Conservation (phyloP, 148 eudicot genomes). For the Rhododendron ferrugineum region DNA sequence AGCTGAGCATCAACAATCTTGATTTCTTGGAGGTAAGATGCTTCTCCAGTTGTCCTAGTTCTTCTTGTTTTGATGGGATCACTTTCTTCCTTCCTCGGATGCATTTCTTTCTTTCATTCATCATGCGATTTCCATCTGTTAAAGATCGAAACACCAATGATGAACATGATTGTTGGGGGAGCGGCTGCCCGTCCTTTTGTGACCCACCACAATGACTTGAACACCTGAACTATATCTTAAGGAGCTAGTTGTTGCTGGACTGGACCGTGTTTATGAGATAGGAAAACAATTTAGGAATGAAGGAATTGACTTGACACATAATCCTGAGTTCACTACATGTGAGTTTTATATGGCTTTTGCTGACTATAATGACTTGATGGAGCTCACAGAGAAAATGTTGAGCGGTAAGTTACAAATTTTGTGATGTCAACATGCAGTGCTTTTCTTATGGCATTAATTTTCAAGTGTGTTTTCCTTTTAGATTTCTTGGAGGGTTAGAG, state of each 20-base stretch:
- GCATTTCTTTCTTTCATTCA: not conserved
- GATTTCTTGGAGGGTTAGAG: constrained; percentile 42
- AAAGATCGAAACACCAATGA: constrained; percentile 96
- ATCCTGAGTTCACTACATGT: constrained; percentile 96
- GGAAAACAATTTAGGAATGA: constrained; percentile 96
- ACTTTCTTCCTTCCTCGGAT: not conserved
- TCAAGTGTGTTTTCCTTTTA: not conserved
- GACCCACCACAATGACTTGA: constrained; percentile 90
- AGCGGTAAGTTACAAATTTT: constrained; percentile 51
- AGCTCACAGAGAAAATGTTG: constrained; percentile 74
- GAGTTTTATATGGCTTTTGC: constrained; percentile 99
- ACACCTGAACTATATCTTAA: constrained; percentile 90
- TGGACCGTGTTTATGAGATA: constrained; percentile 91
- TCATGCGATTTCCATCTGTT: not conserved
- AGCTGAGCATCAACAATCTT: constrained; percentile 60
- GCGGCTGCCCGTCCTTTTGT: constrained; percentile 98
- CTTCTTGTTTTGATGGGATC: not conserved
- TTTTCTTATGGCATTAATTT: not conserved
- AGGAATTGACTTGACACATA: constrained; percentile 94
- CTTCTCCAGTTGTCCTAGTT: not conserved
- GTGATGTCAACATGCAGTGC: not conserved
- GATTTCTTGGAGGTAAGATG: constrained; percentile 71
- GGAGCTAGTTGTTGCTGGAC: constrained; percentile 91
- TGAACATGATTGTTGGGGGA: constrained; percentile 98
- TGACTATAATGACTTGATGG: constrained; percentile 93